Percentiles rank a stretch among this genome's conserved stretches.
Conservation (phyloP, 352 stramenopile species). For the Pythium folliculosum region DNA sequence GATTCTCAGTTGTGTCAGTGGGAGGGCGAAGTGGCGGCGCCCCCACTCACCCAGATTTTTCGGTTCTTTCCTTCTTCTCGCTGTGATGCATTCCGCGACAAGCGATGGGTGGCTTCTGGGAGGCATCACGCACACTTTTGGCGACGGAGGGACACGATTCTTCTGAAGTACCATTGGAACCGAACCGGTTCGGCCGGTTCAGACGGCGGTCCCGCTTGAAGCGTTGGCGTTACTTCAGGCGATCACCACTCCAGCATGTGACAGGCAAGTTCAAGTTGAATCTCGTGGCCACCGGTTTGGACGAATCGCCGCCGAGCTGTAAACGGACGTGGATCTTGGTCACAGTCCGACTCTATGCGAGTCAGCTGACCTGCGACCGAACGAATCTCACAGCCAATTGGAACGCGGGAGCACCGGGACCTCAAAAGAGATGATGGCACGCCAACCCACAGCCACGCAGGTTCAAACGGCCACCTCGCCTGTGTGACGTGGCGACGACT, state of each 20-base stretch:
- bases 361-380: slow-evolving; percentile 11
- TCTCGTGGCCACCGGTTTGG: slow-evolving; percentile 8
- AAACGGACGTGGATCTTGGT: slow-evolving; percentile 16
- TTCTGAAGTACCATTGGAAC: background rate
- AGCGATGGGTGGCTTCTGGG: background rate
- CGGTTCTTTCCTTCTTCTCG: background rate
- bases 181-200: background rate
- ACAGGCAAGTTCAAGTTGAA: slow-evolving; percentile 28
- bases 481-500: slow-evolving; percentile 17
- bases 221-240: slow-evolving; percentile 16
- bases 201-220: slow-evolving; percentile 14
- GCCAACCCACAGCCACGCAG: background rate
- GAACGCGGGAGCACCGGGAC: background rate
- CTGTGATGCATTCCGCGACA: background rate
- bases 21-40: background rate
- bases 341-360: background rate
- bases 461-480: slow-evolving; percentile 4
- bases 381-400: background rate
- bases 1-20: no score
- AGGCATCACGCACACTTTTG: background rate
- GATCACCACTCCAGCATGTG: slow-evolving; percentile 1
- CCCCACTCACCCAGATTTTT: background rate
- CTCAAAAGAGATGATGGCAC: background rate
- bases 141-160: background rate
- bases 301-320: slow-evolving; percentile 1